These are phyloP conservation scores for Cercospora beticola DNA, from an alignment of 2,329 filamentous ascomycete genomes.

Conservation along the genomic window DNA sequence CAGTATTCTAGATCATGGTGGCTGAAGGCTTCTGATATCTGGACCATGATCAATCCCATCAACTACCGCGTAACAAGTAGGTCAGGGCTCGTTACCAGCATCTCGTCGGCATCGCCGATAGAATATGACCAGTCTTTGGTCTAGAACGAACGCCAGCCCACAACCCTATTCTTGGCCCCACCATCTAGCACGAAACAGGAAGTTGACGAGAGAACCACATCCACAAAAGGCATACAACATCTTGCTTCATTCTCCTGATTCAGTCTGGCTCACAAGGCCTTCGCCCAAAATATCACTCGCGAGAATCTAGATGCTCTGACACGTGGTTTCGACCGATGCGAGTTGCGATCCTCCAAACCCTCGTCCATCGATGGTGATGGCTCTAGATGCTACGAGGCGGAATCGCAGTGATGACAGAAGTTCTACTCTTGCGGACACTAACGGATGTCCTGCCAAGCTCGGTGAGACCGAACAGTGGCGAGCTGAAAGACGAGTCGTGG, in stretches of 20 bases:
- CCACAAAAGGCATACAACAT: neutral
- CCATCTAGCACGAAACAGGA: neutral
- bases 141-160: neutral
- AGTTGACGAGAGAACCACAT: neutral
- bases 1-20: neutral
- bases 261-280: neutral
- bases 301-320: neutral
- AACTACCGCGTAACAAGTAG: neutral
- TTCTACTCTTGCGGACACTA: constrained; percentile 1
- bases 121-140: neutral
- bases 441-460: constrained; percentile 5
- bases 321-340: neutral
- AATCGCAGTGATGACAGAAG: neutral
- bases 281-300: neutral
- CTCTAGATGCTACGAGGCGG: neutral
- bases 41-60: neutral
- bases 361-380: neutral
- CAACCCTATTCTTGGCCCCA: neutral
- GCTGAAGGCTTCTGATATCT: neutral
- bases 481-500: neutral
- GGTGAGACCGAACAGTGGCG: constrained; percentile 4
- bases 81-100: neutral
- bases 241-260: neutral
- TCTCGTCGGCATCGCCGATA: neutral
- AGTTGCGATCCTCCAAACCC: neutral